A percentile compares a stretch with the other conserved stretches of the same genome.
Evolutionary conservation across 176 grass and related monocot genomes (phyloP).

Genomic region (Stipa capillata): DNA sequence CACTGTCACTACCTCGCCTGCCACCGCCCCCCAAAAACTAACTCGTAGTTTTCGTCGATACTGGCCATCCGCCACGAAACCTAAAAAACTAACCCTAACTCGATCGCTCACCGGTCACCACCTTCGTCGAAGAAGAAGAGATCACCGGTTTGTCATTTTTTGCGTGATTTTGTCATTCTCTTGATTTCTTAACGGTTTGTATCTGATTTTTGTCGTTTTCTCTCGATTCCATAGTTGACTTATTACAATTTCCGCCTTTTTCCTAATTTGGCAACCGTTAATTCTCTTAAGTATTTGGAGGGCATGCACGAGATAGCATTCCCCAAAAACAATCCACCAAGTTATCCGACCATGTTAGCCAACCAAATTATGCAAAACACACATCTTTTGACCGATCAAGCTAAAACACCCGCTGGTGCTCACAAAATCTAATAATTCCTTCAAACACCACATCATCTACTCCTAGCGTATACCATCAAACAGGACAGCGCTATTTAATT

Average conservation of each 20-base stretch:
- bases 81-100: neutral
- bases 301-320: neutral
- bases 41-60: neutral
- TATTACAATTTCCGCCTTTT: neutral
- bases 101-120: neutral
- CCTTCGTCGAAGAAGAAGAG: neutral
- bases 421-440: neutral
- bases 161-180: neutral
- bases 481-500: too few species aligned
- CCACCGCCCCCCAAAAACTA: neutral
- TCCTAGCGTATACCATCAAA: neutral
- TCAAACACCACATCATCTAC: neutral
- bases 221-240: neutral
- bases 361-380: neutral
- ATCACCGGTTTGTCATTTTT: neutral
- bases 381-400: neutral
- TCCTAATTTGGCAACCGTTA: neutral
- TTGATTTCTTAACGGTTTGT: neutral
- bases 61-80: too few species aligned
- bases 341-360: neutral
- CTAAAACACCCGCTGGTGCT: too few species aligned
- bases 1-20: too few species aligned
- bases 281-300: neutral
- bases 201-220: neutral
- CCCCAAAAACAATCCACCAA: neutral